Evolutionary conservation across 257 asterid species (phyloP).

Genomic region (Rhazya stricta): DNA sequence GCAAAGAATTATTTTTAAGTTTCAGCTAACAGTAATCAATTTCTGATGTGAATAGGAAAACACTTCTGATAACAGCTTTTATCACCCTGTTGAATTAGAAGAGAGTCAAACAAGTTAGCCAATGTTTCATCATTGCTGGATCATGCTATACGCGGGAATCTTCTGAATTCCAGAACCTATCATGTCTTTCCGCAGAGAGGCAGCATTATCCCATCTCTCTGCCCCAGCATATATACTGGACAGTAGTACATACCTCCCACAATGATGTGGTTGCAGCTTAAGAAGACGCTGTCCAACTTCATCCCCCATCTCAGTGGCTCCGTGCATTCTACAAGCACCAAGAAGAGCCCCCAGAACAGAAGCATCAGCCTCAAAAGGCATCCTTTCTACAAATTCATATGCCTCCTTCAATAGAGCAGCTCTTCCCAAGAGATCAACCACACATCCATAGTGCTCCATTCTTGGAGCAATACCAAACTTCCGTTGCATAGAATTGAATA

Average conservation of each 20-base stretch:
- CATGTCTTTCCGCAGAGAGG: slow-evolving; percentile 62
- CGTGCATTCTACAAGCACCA: slow-evolving; percentile 78
- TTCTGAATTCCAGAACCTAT: slow-evolving; percentile 57
- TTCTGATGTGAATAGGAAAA: too few species aligned
- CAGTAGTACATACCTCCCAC: slow-evolving; percentile 60
- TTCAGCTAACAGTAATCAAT: too few species aligned
- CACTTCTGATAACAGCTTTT: too few species aligned
- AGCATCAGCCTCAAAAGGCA: slow-evolving; percentile 79
- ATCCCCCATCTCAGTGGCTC: slow-evolving; percentile 58
- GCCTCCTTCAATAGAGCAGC: slow-evolving; percentile 75
- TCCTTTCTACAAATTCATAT: slow-evolving; percentile 44
- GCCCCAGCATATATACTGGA: slow-evolving; percentile 77
- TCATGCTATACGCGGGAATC: slow-evolving; percentile 63
- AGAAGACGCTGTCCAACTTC: slow-evolving; percentile 56
- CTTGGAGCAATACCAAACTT: slow-evolving; percentile 39
- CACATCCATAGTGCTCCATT: slow-evolving; percentile 92
- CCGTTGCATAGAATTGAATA: slow-evolving; percentile 49
- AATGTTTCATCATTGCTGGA: not conserved
- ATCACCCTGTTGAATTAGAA: not conserved
- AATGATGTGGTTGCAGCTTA: slow-evolving; percentile 54
- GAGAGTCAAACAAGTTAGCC: not conserved
- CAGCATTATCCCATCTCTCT: slow-evolving; percentile 69
- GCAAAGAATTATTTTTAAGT: too few species aligned
- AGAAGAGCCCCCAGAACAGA: slow-evolving; percentile 78
- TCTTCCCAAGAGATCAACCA: slow-evolving; percentile 79